These are phyloP conservation scores for Phytopythium montanum DNA, from an alignment of 352 stramenopile genomes.

Conservation along the genomic window DNA sequence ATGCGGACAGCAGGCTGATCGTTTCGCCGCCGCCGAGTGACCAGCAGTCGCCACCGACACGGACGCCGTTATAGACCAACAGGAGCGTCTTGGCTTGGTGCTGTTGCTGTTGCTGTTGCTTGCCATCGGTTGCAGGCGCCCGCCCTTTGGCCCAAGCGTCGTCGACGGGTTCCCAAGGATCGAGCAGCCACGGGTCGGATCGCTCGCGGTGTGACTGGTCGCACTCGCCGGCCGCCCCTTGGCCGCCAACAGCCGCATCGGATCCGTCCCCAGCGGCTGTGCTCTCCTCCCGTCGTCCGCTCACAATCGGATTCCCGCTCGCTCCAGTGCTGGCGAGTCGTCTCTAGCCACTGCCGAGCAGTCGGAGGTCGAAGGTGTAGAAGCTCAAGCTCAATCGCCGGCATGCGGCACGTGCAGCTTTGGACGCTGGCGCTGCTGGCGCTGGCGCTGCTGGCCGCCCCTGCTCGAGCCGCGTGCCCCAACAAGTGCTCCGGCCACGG, in stretches of 20 bases:
- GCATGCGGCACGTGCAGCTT: slow-evolving; percentile 18
- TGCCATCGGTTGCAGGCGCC: too few species aligned
- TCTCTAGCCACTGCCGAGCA: neutral
- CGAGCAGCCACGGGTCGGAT: neutral
- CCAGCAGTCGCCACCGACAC: too few species aligned
- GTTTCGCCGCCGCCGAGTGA: too few species aligned
- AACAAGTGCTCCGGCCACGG: slow-evolving; percentile 69
- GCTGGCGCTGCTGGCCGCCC: slow-evolving; percentile 32
- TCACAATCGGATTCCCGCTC: slow-evolving; percentile 15
- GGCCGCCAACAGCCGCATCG: neutral
- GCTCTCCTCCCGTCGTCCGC: neutral
- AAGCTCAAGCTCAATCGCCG: too few species aligned
- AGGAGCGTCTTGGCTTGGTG: too few species aligned
- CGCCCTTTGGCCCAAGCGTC: too few species aligned
- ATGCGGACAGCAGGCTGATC: too few species aligned
- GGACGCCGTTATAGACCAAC: too few species aligned
- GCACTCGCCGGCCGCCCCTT: neutral
- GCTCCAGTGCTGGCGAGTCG: slow-evolving; percentile 1
- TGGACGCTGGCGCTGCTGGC: slow-evolving; percentile 37
- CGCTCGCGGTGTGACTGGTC: slow-evolving; percentile 3
- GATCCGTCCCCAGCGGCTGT: neutral
- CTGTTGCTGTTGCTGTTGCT: too few species aligned
- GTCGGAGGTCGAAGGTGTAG: too few species aligned
- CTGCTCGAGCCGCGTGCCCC: slow-evolving; percentile 37
- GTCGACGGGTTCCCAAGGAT: too few species aligned